A percentile compares a stretch with the other conserved stretches of the same genome.
phyloP scores from a whole-genome alignment of 495 filamentous ascomycete genomes.

The Tirmania nivea region DNA sequence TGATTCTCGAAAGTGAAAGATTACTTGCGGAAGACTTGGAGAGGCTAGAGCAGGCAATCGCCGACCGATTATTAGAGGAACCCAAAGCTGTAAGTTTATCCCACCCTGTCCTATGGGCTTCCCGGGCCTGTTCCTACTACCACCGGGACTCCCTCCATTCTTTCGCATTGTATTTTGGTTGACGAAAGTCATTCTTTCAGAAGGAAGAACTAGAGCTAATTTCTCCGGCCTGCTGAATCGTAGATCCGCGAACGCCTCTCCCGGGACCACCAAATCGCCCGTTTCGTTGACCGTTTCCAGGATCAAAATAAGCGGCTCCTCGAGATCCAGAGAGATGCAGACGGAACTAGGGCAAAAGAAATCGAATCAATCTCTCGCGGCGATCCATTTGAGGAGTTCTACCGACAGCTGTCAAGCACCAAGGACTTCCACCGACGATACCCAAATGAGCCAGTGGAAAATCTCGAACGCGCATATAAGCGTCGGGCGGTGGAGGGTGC shows the following conservation, averaged over 20 bases:
- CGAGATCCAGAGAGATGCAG: slow-evolving; percentile 64
- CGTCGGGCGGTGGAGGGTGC: slow-evolving; percentile 39
- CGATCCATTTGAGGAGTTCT: slow-evolving; percentile 82
- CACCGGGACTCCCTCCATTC: background rate
- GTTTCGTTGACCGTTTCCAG: slow-evolving; percentile 67
- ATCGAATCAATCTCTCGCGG: slow-evolving; percentile 65
- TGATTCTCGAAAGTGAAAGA: slow-evolving; percentile 81
- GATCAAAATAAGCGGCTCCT: slow-evolving; percentile 61
- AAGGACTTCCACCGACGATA: slow-evolving; percentile 77
- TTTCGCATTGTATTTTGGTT: background rate
- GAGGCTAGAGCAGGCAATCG: slow-evolving; percentile 78
- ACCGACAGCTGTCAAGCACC: slow-evolving; percentile 57
- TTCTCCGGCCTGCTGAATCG: slow-evolving; percentile 6
- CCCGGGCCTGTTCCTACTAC: background rate
- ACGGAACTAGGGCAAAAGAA: slow-evolving; percentile 49
- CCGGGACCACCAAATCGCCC: slow-evolving; percentile 77
- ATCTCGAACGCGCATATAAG: slow-evolving; percentile 80
- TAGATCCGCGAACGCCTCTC: slow-evolving; percentile 68
- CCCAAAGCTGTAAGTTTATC: slow-evolving; percentile 52
- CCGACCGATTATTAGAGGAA: slow-evolving; percentile 69
- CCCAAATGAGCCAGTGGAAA: slow-evolving; percentile 85
- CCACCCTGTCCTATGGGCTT: too few relatives aligned
- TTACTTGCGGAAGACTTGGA: slow-evolving; percentile 90
- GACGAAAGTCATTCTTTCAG: background rate
- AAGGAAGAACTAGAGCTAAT: background rate